Evolutionary conservation across 306 rosid genomes (phyloP).

Genomic region (Mimosa bimucronata): DNA sequence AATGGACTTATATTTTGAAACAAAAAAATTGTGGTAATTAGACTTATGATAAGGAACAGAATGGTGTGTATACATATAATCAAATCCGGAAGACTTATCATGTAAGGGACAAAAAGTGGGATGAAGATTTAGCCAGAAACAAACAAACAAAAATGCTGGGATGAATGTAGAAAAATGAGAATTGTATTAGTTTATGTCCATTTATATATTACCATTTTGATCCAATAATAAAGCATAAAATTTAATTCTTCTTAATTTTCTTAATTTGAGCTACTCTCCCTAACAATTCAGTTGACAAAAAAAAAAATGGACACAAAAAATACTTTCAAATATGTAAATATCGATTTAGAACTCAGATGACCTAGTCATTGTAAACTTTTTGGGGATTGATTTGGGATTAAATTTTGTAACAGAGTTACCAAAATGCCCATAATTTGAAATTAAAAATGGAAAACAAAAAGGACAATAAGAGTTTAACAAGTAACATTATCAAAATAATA

Average conservation of each 20-base stretch:
- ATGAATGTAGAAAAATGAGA: not conserved
- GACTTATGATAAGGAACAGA: no score
- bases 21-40: no score
- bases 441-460: no score
- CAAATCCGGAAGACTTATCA: not conserved
- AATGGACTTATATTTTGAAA: no score
- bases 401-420: no score
- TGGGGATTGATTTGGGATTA: no score
- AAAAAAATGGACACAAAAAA: no score
- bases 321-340: not conserved
- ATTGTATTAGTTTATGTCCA: not conserved
- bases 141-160: not conserved
- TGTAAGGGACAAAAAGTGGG: not conserved
- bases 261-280: not conserved
- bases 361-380: not conserved
- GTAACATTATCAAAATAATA: no score
- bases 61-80: not conserved
- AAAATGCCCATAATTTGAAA: no score
- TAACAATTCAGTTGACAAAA: no score
- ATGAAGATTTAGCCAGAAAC: not conserved
- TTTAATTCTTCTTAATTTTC: not conserved
- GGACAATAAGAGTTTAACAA: not conserved
- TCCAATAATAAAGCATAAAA: no score
- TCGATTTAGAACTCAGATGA: not conserved
- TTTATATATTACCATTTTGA: not conserved